Base-by-base conservation (phyloP, 176 grass and related monocot genomes). In the Lolium rigidum region DNA sequence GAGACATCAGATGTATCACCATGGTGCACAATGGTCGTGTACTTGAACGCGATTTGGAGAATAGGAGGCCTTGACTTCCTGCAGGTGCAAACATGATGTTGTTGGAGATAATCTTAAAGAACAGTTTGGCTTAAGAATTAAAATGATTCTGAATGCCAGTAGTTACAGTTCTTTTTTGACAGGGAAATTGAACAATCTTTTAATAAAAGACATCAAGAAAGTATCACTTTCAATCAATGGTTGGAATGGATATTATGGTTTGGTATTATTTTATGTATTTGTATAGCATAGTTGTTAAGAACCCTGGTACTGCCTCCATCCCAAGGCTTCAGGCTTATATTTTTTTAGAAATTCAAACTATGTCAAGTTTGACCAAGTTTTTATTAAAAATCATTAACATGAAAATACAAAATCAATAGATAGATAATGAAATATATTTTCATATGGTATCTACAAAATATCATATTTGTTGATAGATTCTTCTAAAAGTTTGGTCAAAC, bases 41-140 rank as follows among this genome's bases (percentile, higher is more conserved):
- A 98, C 79, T 98, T 94, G 80, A 98, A 98, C 79, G 91, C 95
- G 22, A 98, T 89, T 86, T 98, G 95, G 48, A 98, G 80, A 84
- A 98, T 86, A 86, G 95, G 93, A 87, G 81, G 77, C 14, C 89
- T 92, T 59, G 89, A 74, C 48, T 87, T 90, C 84, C 89, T 90
- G 48, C 80, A 74, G 18, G 15, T 71, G 14, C 74, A 38, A 80
- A 82, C 52, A 72, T 68, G 38, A 37, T n/a, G 7, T 9, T 22
- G 6, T 47, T 73, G 21, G 62, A 78, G 44, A 90, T 55, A 78
- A 86, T 50, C 59, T 51, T 71, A 46, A 67, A 64, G 46, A 80
- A 76, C 59, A 50, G 70, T 13, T 88, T 57, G 70, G 46, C 21
- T 72, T 55, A 52, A 77, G 31, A 78, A 21, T 71, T 61, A 50